Conservation (phyloP, 306 rosid genomes). For the Betula pendula region DNA sequence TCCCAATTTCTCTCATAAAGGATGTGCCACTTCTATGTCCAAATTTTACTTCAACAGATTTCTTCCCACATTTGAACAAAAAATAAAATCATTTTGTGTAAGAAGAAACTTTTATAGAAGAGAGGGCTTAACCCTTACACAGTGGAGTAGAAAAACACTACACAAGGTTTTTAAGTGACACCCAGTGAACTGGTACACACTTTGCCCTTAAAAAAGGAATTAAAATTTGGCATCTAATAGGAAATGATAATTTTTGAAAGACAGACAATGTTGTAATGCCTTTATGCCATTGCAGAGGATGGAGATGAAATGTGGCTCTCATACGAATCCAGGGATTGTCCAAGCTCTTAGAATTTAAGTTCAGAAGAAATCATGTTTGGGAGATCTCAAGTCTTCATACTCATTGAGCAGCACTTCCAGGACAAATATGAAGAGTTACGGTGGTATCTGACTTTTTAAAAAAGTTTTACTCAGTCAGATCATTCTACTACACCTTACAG, state of each 20-base stretch:
- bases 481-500: too few species aligned
- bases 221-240: constrained; percentile 1
- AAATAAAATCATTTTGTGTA: background rate
- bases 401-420: background rate
- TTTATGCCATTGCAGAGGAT: background rate
- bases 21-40: background rate
- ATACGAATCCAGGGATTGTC: background rate
- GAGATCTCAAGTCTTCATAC: background rate
- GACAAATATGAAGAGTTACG: too few species aligned
- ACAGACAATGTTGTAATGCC: background rate
- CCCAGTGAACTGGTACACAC: background rate
- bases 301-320: background rate
- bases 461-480: too few species aligned
- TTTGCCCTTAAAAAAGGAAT: background rate
- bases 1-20: constrained; percentile 2
- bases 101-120: background rate
- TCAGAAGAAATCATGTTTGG: background rate
- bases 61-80: background rate
- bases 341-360: background rate
- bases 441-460: too few species aligned
- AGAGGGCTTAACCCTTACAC: background rate
- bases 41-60: background rate
- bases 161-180: background rate
- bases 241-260: background rate
- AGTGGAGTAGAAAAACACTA: background rate